Evolutionary conservation across 306 rosid genomes (phyloP), one percentile per base, ranked within the genome.

Genomic region (Rosa chinensis): DNA sequence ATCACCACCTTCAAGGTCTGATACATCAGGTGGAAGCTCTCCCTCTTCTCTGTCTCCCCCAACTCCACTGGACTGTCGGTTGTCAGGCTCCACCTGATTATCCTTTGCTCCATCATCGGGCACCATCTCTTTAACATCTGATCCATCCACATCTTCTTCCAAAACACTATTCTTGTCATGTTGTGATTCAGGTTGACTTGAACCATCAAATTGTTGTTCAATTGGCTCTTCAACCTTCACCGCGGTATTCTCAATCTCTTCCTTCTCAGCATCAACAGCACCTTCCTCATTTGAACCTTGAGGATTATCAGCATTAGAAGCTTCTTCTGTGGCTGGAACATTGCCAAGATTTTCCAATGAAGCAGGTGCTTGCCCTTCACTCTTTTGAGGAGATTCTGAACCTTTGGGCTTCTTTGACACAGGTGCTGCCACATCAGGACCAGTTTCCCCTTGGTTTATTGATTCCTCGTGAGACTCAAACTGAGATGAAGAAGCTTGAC

Each of bases 1-100:
- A 72, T 85, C 92, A 80, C 80, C 88, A 53, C 89, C 93, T 59
- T 91, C 99, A 39, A 76, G 82, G 72, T 89, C 97, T 42, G 80
- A 81, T 59, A 82, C 78, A 44, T 92, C 98, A 66, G 93, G 92
- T 40, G 78, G 73, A 67, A 93, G 35, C 72, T 95, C 99, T 61
- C 99, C 99, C 86, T 95, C 99, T 82, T 95, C 99, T 88, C 88
- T 83, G 61, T 95, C 98, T 64, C 81, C 59, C 77, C 82, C 85
- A 32, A 37, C 55, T 55, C 87, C 94, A 68, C 83, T 49, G 55
- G 89, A 73, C 71, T 80, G 87, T 83, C 74, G 91, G 79, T 86
- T 85, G 63, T 93, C 96, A 39, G 88, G 69, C 82, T 90, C 98
- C 23, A 77, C 81, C 49, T 78, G 90, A 83, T 92, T 97, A 72